Base-by-base conservation (phyloP, 352 stramenopile species). In the Phytopythium delawarense region DNA sequence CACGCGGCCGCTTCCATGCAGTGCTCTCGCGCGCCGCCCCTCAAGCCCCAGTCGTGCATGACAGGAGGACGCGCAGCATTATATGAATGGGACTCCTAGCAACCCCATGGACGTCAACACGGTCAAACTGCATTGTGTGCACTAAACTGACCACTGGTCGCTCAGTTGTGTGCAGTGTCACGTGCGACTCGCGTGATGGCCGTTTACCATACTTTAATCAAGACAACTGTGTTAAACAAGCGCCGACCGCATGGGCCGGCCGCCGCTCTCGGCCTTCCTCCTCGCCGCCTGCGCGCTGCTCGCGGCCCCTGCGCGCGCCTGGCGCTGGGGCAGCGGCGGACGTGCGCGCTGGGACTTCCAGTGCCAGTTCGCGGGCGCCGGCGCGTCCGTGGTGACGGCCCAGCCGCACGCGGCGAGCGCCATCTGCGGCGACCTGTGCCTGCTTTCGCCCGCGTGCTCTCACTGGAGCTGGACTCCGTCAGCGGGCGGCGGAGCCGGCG, bases 381-480 rank as follows among this genome's bases (percentile, higher is more conserved):
- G 67, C 16, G 15, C 65, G 37, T 30, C 49, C 12, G 48, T 58
- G 5, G 45, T 70, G 61, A 25, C 63, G 52, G 25, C 46, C 8
- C 45, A 69, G 32, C 42, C 63, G 57, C 63, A 64, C 21, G 69
- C 66, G 46, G 40, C 63, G 35, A 73, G 69, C 44, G 63, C 63
- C n/a, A 53, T 57, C n/a, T 81, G 74, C 48, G 68, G 65, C 35
- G 65, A 69, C 12, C 56, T 77, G 39, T 81, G 74, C 35, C 44
- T 71, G 2, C 51, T 66, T 7, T 40, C 75, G 1, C 21, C 51
- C 7, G 60, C 40, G 13, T 81, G 74, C 54, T 71, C 74, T 51
- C 74, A 81, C 53, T 81, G 71, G 71, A 75, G 67, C 39, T 81
- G 71, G 71, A 66, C 62, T 20, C 32, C 65, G n/a, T 13, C 7